Evolutionary conservation across 352 stramenopile species (phyloP).

Genomic region (Pythium oligandrum): DNA sequence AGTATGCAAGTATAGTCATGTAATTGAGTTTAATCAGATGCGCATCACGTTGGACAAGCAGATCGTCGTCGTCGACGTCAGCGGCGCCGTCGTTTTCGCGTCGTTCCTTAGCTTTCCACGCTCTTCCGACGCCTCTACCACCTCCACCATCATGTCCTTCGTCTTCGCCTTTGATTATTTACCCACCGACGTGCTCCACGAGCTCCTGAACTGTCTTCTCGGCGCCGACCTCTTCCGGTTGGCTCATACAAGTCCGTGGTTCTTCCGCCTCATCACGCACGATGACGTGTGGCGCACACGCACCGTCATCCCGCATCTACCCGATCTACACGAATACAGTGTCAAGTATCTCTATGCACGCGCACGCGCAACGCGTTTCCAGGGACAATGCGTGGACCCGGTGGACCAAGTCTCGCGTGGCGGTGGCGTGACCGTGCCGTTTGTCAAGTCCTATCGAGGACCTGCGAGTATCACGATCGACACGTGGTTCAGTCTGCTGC

Average conservation of each 20-base stretch:
- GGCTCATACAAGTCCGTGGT: conserved; percentile 15
- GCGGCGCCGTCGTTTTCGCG: too few species aligned
- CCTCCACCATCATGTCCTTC: too few species aligned
- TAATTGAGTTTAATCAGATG: too few species aligned
- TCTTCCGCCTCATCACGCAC: not conserved
- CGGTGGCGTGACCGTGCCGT: conserved; percentile 2
- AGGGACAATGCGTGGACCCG: not conserved
- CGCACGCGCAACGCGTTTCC: too few species aligned
- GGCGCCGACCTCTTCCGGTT: conserved; percentile 20
- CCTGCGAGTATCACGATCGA: conserved; percentile 30
- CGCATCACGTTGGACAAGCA: too few species aligned
- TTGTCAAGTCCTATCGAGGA: conserved; percentile 11
- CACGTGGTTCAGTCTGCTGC: conserved; percentile 35
- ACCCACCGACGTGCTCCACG: conserved; percentile 10
- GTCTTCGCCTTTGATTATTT: not conserved
- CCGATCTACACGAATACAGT: not conserved
- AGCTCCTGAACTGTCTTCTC: conserved; percentile 12
- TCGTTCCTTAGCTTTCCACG: too few species aligned
- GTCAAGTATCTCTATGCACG: not conserved
- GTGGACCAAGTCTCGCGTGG: conserved; percentile 4
- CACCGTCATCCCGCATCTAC: not conserved
- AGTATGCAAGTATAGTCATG: too few species aligned
- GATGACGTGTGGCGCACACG: not conserved
- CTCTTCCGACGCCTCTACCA: too few species aligned
- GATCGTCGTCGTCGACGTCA: too few species aligned